Evolutionary conservation across 2,329 filamentous ascomycete species (phyloP), one percentile per base, ranked within the genome.

Genomic region (Penicillium palitans): DNA sequence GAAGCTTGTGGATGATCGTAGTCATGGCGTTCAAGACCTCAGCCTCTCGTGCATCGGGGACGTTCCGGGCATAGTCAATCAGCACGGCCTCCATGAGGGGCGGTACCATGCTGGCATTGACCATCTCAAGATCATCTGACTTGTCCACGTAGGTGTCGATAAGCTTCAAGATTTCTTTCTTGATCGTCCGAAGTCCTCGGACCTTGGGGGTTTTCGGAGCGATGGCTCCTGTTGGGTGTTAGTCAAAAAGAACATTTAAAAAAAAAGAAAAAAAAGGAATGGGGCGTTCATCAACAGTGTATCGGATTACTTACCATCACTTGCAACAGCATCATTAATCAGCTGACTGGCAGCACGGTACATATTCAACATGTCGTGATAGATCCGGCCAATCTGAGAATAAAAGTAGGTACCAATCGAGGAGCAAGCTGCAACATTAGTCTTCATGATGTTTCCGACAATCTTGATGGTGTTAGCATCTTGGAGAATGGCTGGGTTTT

Each of bases 371-470:
- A 99, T 98, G 73, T 99, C 95, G 66, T 96, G 87, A 76, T 98
- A 99, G 67, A 99, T 98, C 57, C 92, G 89, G 41, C 93, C 95
- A 68, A 99, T 96, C 74, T 99, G 95, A 13, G 95, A 93, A 72
- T 96, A 97, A 77, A 99, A 99, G 78, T 98, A 99, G 52, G 91
- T 87, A 35, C 96, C 95, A 58, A 99, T 95, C 0, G 95, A 98
- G 37, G 90, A 91, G 76, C 95, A 99, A 37, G 95, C 95, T n/a
- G 96, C 93, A 5, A 99, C 95, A 69, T 99, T 99, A 0, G 95
- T 99, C 84, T 99, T 99, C 95, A 99, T 99, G 73, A 99, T 97
- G 78, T 99, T 99, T 66, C 95, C 95, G 62, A 99, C 93, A 66
- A 99, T 88, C 81, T 99, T 99, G 80, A 99, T 98, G 0, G 93